A percentile compares a stretch with the other conserved stretches of the same genome.
Evolutionary conservation across 345 rosid genomes (phyloP).

Genomic region (Gossypium australe): DNA sequence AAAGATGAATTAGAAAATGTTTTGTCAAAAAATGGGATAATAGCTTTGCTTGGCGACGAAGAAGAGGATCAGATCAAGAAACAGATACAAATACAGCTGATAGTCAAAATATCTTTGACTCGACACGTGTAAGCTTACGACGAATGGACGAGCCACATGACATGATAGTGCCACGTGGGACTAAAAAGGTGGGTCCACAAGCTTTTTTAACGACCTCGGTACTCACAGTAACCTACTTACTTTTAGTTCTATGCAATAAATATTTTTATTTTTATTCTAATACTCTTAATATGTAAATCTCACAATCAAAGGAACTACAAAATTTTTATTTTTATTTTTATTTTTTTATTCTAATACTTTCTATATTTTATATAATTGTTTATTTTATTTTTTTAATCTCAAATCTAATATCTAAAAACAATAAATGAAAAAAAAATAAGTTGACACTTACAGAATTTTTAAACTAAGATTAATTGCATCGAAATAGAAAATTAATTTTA

Average conservation of each 20-base stretch:
- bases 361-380: not conserved
- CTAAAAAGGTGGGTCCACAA: not conserved
- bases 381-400: too few relatives aligned
- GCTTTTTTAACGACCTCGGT: not conserved
- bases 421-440: too few relatives aligned
- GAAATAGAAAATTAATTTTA: too few relatives aligned
- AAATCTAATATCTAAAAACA: too few relatives aligned
- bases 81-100: too few relatives aligned
- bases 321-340: not conserved
- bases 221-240: not conserved
- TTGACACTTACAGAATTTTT: too few relatives aligned
- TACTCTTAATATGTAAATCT: not conserved
- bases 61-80: not conserved
- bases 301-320: not conserved
- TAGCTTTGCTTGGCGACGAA: not conserved
- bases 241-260: not conserved
- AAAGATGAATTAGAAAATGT: not conserved
- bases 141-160: not conserved
- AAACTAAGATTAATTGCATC: too few relatives aligned
- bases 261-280: not conserved
- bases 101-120: not conserved
- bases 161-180: not conserved
- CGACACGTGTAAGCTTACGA: not conserved
- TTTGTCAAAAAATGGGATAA: not conserved
- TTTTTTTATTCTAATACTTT: not conserved